Conservation (phyloP, 345 rosid species). For the Anastatica hierochuntica region DNA sequence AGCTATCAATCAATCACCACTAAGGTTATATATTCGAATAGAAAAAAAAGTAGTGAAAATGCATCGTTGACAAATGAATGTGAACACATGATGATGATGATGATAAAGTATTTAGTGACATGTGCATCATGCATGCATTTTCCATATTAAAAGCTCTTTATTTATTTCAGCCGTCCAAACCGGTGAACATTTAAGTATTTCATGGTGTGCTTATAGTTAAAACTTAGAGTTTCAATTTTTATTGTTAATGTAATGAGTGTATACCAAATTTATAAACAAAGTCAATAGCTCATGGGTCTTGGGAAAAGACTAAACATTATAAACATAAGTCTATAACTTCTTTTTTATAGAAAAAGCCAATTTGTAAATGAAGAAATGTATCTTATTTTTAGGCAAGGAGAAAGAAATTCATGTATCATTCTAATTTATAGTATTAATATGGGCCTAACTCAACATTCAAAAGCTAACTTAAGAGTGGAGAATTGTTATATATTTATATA, state of each 20-base stretch:
- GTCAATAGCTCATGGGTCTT: too few species aligned
- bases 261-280: too few species aligned
- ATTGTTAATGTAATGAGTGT: slow-evolving; percentile 1
- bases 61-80: slow-evolving; percentile 22
- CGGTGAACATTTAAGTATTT: slow-evolving; percentile 6
- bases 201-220: neutral
- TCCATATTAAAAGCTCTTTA: neutral
- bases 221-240: neutral
- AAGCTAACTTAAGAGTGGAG: too few species aligned
- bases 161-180: slow-evolving; percentile 9
- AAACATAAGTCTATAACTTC: too few species aligned
- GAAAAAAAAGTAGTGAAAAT: neutral
- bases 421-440: too few species aligned
- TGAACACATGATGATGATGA: slow-evolving; percentile 20
- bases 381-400: too few species aligned
- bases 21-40: slow-evolving; percentile 7
- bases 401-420: too few species aligned
- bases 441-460: too few species aligned
- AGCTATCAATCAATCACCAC: slow-evolving; percentile 1
- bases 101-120: slow-evolving; percentile 10
- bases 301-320: too few species aligned
- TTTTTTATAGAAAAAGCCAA: too few species aligned
- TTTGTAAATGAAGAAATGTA: too few species aligned
- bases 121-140: slow-evolving; percentile 19
- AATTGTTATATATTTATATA: too few species aligned